Base-by-base conservation (phyloP, 2,329 filamentous ascomycete genomes). In the Shiraia bambusicola region DNA sequence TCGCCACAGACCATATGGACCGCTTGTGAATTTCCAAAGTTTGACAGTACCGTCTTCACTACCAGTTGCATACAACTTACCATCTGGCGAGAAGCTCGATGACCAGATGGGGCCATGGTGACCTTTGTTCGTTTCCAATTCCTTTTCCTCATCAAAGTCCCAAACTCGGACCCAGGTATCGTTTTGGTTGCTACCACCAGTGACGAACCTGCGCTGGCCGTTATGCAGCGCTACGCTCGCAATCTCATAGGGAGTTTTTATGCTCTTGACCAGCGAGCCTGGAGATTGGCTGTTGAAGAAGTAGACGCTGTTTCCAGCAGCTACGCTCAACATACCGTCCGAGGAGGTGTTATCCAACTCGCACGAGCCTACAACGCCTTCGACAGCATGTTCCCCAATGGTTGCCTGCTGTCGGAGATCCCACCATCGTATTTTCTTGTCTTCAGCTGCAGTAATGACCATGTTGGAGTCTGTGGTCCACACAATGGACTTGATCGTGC, bases 61-160 rank as follows among this genome's bases (percentile, higher is more conserved):
- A 22, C 88, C 93, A 1, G 93, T 98, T 1, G 91, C 93, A 65
- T 97, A 98, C 6, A 98, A 75, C 66, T 95, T 96, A 33, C 91
- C 91, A 62, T 98, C 93, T 0, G 93, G 93, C 0, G 91, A 93
- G 70, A 95, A 98, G 42, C 86, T 86, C 45, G 94, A 84, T 5
- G 90, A 95, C 93, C 93, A 98, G 49, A 98, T 93, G 1, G 92
- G 92, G 2, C 93, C 93, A 62, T 98, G 93, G 58, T 98, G 93
- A 16, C 93, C 93, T 71, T 96, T 96, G 73, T 95, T 88, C 10
- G 92, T 86, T 66, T 97, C 93, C 30, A 96, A 74, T 68, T 95
- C 90, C 52, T 80, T 78, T 56, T 86, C 86, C 35, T 85, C 84
- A 45, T 96, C 89, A 71, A 90, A 92, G 60, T 90, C 83, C 73